phyloP scores from a whole-genome alignment of 108 stramenopile genomes.

The Cyclotella atomus region DNA sequence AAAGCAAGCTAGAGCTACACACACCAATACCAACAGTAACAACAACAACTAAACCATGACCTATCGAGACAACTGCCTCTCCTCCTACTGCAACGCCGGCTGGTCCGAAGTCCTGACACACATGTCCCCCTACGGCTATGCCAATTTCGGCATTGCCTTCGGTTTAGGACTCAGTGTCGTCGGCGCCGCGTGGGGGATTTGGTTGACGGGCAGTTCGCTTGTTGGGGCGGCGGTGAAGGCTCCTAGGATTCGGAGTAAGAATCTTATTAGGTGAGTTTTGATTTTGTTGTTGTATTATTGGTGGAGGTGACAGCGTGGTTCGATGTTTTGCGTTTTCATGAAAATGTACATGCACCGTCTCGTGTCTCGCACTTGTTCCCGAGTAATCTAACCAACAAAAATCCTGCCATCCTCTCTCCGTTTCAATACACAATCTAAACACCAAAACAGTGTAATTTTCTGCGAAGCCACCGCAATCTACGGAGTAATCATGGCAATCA shows the following conservation, averaged over 20 bases:
- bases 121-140: constrained; percentile 98
- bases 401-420: too few species aligned
- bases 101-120: constrained; percentile 98
- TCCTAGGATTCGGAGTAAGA: constrained; percentile 97
- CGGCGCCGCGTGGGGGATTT: constrained; percentile 98
- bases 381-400: too few species aligned
- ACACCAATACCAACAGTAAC: too few species aligned
- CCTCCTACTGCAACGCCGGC: constrained; percentile 84
- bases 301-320: too few species aligned
- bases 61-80: constrained; percentile 55
- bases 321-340: too few species aligned
- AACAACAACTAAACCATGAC: constrained; percentile 28
- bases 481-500: constrained; percentile 99
- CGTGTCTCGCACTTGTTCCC: too few species aligned
- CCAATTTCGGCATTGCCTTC: constrained; percentile 96
- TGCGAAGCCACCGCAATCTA: constrained; percentile 99
- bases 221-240: constrained; percentile 99
- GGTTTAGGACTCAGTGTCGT: constrained; percentile 95
- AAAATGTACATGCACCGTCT: too few species aligned
- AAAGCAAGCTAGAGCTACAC: too few species aligned
- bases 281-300: too few species aligned
- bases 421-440: too few species aligned
- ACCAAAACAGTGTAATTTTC: constrained; percentile 98
- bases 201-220: constrained; percentile 94
- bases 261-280: constrained; percentile 96